A percentile compares a stretch with the other conserved stretches of the same genome.
Evolutionary conservation across 306 rosid species (phyloP).

Genomic region (Trifolium subterraneum): DNA sequence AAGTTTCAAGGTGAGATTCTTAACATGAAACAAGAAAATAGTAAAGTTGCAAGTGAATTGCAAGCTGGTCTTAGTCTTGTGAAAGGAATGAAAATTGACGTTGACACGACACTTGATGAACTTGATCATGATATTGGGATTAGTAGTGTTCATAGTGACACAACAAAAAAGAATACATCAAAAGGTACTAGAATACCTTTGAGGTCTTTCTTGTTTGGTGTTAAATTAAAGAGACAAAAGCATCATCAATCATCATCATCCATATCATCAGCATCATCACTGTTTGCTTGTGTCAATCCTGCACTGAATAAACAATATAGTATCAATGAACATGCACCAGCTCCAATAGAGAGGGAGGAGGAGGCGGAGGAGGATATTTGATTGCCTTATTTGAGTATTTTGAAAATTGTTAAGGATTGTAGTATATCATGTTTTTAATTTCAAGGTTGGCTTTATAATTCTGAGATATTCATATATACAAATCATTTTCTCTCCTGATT

Average conservation of each 20-base stretch:
- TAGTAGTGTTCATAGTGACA: slow-evolving; percentile 14
- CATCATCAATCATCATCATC: slow-evolving; percentile 48
- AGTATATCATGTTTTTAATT: neutral
- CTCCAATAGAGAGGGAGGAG: slow-evolving; percentile 37
- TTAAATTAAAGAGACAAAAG: slow-evolving; percentile 75
- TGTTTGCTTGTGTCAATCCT: slow-evolving; percentile 68
- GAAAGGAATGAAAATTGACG: slow-evolving; percentile 59
- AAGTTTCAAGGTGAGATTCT: slow-evolving; percentile 91
- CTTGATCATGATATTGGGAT: slow-evolving; percentile 63
- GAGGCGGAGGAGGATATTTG: neutral
- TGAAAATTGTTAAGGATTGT: slow-evolving; percentile 7
- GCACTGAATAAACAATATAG: slow-evolving; percentile 59
- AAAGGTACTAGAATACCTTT: slow-evolving; percentile 70
- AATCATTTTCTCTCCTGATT: neutral
- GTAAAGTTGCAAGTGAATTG: slow-evolving; percentile 71
- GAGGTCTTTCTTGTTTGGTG: slow-evolving; percentile 91
- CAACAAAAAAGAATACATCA: slow-evolving; percentile 32
- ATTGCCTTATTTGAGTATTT: slow-evolving; percentile 14
- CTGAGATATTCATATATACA: neutral
- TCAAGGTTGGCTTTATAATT: neutral
- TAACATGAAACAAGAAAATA: slow-evolving; percentile 90
- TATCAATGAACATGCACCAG: slow-evolving; percentile 29
- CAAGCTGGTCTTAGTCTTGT: slow-evolving; percentile 73
- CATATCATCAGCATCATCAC: neutral
- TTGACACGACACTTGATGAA: slow-evolving; percentile 68